phyloP scores from a whole-genome alignment of 257 asterid species.

The Salvia hispanica region DNA sequence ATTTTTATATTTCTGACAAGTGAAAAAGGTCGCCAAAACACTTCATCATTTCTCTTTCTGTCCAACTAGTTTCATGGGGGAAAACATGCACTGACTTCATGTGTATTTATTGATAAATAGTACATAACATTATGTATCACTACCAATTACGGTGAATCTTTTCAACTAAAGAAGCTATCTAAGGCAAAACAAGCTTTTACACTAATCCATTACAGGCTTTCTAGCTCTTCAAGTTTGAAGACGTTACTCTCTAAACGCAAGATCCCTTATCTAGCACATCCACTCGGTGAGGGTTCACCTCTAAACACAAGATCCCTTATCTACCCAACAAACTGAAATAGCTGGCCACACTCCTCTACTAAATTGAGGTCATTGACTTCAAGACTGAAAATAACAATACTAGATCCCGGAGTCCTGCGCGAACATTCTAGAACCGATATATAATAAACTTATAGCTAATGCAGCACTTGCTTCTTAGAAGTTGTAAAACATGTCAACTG shows the following conservation, averaged over 20 bases:
- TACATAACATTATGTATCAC: too few species aligned
- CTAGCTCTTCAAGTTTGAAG: background rate
- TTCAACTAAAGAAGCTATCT: slow-evolving; percentile 1
- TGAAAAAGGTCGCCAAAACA: too few species aligned
- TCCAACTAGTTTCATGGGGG: too few species aligned
- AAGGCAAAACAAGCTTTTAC: background rate
- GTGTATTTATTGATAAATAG: too few species aligned
- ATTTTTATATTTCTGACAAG: background rate
- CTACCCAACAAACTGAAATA: background rate
- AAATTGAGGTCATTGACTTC: slow-evolving; percentile 11
- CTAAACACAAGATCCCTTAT: background rate
- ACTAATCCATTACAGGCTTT: background rate
- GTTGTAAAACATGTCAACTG: slow-evolving; percentile 14
- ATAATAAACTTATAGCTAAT: background rate
- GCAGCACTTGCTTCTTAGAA: slow-evolving; percentile 11
- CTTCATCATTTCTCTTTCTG: too few species aligned
- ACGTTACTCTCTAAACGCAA: too few species aligned
- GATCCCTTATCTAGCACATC: background rate
- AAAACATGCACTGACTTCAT: too few species aligned
- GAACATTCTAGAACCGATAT: background rate
- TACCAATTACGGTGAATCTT: background rate
- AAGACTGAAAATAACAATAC: background rate
- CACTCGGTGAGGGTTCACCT: background rate
- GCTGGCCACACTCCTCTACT: background rate
- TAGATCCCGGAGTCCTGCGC: background rate